Conservation (phyloP, 345 rosid genomes). For the Melastoma malabathricum region DNA sequence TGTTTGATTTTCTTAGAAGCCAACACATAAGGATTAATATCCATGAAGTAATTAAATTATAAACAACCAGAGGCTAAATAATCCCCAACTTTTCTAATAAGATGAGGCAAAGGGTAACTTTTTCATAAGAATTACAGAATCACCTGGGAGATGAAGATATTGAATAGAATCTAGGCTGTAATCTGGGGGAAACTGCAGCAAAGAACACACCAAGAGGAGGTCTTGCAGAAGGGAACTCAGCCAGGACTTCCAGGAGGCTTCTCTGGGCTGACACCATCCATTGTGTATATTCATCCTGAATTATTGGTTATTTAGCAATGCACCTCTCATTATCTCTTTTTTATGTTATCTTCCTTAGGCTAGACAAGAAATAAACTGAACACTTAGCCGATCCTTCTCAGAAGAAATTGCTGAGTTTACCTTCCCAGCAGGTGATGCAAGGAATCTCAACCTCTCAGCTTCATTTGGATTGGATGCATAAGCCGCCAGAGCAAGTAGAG, state of each 20-base stretch:
- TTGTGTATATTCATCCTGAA: conserved; percentile 80
- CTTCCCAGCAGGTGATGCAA: conserved; percentile 94
- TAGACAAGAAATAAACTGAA: not conserved
- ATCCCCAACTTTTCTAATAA: too few relatives aligned
- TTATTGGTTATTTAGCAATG: not conserved
- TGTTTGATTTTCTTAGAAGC: not conserved
- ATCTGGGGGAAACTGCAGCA: conserved; percentile 79
- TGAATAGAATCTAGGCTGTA: conserved; percentile 88
- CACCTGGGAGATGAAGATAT: conserved; percentile 95
- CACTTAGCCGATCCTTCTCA: not conserved
- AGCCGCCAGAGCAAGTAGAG: conserved; percentile 83
- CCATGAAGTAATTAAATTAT: not conserved
- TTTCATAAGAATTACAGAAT: not conserved
- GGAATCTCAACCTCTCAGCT: conserved; percentile 64
- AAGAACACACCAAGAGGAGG: conserved; percentile 93
- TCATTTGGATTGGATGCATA: conserved; percentile 84
- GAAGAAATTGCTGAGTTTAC: conserved; percentile 16
- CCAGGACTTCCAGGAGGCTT: conserved; percentile 94
- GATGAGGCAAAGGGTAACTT: too few relatives aligned
- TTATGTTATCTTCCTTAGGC: too few relatives aligned
- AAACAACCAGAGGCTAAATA: too few relatives aligned
- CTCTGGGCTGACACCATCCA: conserved; percentile 81
- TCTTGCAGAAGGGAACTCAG: conserved; percentile 77
- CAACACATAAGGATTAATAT: not conserved
- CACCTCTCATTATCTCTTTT: too few relatives aligned